phyloP scores from a whole-genome alignment of 1,284 basidiomycete genomes.

The Phaffia rhodozyma region DNA sequence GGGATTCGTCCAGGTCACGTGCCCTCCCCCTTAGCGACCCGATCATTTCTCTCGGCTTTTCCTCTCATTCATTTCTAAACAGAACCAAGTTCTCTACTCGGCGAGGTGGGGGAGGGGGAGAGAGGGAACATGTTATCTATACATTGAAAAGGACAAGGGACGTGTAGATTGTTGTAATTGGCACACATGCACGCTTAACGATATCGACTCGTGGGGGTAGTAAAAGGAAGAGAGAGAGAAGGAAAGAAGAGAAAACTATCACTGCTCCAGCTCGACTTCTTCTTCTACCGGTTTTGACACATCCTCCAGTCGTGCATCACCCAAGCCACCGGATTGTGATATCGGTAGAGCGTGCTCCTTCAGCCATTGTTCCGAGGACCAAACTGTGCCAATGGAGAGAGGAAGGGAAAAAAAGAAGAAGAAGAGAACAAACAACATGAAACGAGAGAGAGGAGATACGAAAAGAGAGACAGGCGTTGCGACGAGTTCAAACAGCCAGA shows the following conservation, averaged over 20 bases:
- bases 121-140: not conserved
- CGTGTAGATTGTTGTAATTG: too few species aligned
- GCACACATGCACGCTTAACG: too few species aligned
- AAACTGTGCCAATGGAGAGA: not conserved
- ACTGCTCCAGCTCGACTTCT: too few species aligned
- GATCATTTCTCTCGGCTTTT: too few species aligned
- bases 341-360: conserved; percentile 14
- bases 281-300: too few species aligned
- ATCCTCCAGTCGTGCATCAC: conserved; percentile 4
- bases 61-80: too few species aligned
- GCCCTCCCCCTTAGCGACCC: too few species aligned
- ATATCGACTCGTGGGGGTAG: too few species aligned
- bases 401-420: not conserved
- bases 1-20: too few species aligned
- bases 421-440: too few species aligned
- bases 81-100: too few species aligned
- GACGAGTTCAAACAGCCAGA: not conserved
- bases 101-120: not conserved
- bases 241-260: not conserved
- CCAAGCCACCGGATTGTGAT: not conserved
- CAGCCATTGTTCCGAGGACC: conserved; percentile 9
- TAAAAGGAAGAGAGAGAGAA: not conserved
- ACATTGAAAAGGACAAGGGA: not conserved
- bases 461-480: not conserved
- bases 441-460: not conserved